A percentile compares a stretch with the other conserved stretches of the same genome.
Conservation (phyloP, 129 eudicot genomes). For the Gnaphalium uliginosum region DNA sequence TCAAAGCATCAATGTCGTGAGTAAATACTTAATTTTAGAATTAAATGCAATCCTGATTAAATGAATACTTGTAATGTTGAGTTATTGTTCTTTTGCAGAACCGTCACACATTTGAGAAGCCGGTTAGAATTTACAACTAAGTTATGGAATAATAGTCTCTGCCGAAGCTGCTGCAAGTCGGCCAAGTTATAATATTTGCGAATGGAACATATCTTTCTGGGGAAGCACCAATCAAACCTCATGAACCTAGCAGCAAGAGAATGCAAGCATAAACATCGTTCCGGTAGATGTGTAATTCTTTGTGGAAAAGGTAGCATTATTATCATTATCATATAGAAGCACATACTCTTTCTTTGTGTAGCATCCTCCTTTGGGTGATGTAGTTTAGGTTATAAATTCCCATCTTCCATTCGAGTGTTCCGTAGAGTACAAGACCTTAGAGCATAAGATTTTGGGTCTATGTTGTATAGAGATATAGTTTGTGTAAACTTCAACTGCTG, state of each 20-base stretch:
- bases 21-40: neutral
- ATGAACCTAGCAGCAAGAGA: slow-evolving; percentile 32
- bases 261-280: slow-evolving; percentile 28
- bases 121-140: slow-evolving; percentile 75
- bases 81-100: slow-evolving; percentile 53
- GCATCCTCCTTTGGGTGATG: slow-evolving; percentile 44
- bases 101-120: slow-evolving; percentile 78
- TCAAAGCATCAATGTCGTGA: neutral
- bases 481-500: slow-evolving; percentile 25
- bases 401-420: slow-evolving; percentile 36
- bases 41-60: neutral
- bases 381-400: slow-evolving; percentile 38
- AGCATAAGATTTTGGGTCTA: slow-evolving; percentile 46
- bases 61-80: slow-evolving; percentile 9
- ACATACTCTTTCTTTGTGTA: slow-evolving; percentile 31
- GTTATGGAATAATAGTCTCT: slow-evolving; percentile 22
- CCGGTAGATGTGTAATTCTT: slow-evolving; percentile 40
- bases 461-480: slow-evolving; percentile 64
- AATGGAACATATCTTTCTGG: slow-evolving; percentile 23
- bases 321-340: slow-evolving; percentile 30
- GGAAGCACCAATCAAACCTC: slow-evolving; percentile 22
- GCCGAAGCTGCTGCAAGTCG: slow-evolving; percentile 22
- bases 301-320: slow-evolving; percentile 34
- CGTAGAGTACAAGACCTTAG: slow-evolving; percentile 19
- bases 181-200: slow-evolving; percentile 9